Conservation (phyloP, 371 early-diverging fungal genomes). For the Syncephalastrum sp. region DNA sequence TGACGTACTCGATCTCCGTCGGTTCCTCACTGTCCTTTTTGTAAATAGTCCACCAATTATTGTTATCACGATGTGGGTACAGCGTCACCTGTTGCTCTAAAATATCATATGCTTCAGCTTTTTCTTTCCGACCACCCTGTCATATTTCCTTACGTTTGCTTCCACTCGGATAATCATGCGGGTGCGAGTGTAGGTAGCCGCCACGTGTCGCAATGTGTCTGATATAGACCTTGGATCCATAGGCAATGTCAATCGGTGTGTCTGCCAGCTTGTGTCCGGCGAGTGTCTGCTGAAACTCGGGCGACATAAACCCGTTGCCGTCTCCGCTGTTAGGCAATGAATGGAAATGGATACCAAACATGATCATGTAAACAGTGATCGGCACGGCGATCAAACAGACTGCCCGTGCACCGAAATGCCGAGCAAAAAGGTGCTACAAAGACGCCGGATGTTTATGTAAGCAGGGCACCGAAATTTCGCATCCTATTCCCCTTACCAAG, state of each 20-base stretch:
- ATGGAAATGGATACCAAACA: constrained; percentile 91
- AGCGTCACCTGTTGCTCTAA: constrained; percentile 95
- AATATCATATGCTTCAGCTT: not conserved
- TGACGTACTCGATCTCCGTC: constrained; percentile 44
- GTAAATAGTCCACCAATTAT: constrained; percentile 84
- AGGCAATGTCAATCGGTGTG: constrained; percentile 68
- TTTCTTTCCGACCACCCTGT: not conserved
- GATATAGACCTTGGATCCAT: constrained; percentile 78
- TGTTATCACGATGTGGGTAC: constrained; percentile 87
- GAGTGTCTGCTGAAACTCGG: constrained; percentile 90
- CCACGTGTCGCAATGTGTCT: constrained; percentile 75
- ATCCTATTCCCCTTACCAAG: constrained; percentile 28
- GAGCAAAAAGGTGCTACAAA: constrained; percentile 53
- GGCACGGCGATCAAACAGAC: constrained; percentile 87
- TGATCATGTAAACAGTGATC: constrained; percentile 74
- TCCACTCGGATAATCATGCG: constrained; percentile 79
- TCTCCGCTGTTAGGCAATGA: constrained; percentile 82
- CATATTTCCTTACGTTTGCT: constrained; percentile 69
- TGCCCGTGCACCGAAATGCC: constrained; percentile 77
- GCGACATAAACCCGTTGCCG: constrained; percentile 94
- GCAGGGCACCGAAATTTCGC: not conserved
- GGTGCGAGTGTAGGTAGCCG: constrained; percentile 91
- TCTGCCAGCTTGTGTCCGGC: constrained; percentile 71
- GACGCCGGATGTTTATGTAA: not conserved
- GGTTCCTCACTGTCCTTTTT: constrained; percentile 50